Conservation (phyloP, 1,284 basidiomycete genomes). For the Mycena citricolor region DNA sequence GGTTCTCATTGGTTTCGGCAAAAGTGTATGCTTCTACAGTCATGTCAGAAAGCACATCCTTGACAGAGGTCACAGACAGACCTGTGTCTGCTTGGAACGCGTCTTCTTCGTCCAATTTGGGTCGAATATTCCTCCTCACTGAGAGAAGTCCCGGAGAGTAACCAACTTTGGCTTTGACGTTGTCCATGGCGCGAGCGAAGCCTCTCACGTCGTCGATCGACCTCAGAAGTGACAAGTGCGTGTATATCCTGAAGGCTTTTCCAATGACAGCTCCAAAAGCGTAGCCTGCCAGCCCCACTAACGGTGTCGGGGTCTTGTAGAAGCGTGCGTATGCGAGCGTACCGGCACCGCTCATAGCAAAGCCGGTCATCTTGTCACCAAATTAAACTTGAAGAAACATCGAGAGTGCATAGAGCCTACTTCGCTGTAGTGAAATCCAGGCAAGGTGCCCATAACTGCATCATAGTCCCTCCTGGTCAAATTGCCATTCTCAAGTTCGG, state of each 20-base stretch:
- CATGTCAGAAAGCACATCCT: slow-evolving; percentile 5
- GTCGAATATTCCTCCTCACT: slow-evolving; percentile 5
- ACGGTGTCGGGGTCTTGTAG: neutral
- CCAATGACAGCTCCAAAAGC: neutral
- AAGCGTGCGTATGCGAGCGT: neutral
- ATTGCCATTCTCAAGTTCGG: slow-evolving; percentile 18
- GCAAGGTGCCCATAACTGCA: neutral
- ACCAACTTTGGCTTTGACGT: slow-evolving; percentile 16
- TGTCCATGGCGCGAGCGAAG: slow-evolving; percentile 20
- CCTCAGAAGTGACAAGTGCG: slow-evolving; percentile 4
- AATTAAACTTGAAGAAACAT: neutral
- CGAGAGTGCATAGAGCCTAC: slow-evolving; percentile 4
- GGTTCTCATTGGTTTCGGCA: too few relatives aligned
- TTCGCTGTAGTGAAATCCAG: slow-evolving; percentile 2
- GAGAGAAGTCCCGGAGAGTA: slow-evolving; percentile 7
- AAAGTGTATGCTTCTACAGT: neutral
- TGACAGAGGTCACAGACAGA: neutral
- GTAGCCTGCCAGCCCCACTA: slow-evolving; percentile 1
- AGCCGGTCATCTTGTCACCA: slow-evolving; percentile 5
- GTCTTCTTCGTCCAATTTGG: neutral
- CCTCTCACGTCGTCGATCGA: slow-evolving; percentile 14
- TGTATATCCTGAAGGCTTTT: neutral
- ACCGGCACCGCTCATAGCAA: neutral
- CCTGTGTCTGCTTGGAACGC: slow-evolving; percentile 16
- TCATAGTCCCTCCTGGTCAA: slow-evolving; percentile 18